Base-by-base conservation (phyloP, 148 eudicot genomes). In the Polygonum aviculare region DNA sequence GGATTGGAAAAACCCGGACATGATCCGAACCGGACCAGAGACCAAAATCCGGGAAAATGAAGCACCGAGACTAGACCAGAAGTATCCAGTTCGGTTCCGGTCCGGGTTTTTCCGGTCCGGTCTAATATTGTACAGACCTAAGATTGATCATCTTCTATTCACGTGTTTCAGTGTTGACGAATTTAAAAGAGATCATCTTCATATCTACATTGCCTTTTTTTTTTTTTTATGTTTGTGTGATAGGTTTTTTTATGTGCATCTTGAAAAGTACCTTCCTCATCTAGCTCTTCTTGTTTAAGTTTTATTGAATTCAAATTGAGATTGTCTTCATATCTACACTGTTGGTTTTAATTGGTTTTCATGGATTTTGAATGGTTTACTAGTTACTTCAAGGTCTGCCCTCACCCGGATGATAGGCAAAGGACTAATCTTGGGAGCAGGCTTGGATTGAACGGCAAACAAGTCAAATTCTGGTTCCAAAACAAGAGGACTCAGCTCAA, bases 381-480 rank as follows among this genome's bases (percentile, higher is more conserved):
- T 79, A 91, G 97, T 79, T 78, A 77, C 80, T 94, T 94, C 83
- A 87, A 85, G 83, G 54, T 74, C 41, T 87, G 87, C 77, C 84
- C 91, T 69, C 98, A 88, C 76, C 98, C 98, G 26, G 91, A 94
- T 81, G 93, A 91, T 75, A 90, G 83, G 75, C 81, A 80, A 74
- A 87, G 98, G 82, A 59, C 81, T 39, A 93, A 87, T 40, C 84
- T 94, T 54, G 93, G 93, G 40, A 86, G 77, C 75, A 86, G 79
- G 70, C 88, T 94, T 31, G 75, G 81, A 41, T 78, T 94, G 73
- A 89, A 88, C 55, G 80, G 76, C 81, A 89, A 78, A 57, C 95
- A 91, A 72, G 93, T 94, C 26, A 91, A 94, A 76, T 91, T 90
- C 83, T 94, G 97, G 98, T 94, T 94, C 79, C 98, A 91, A 51